phyloP scores from a whole-genome alignment of 2,329 filamentous ascomycete genomes.

The Trichoderma sp. region DNA sequence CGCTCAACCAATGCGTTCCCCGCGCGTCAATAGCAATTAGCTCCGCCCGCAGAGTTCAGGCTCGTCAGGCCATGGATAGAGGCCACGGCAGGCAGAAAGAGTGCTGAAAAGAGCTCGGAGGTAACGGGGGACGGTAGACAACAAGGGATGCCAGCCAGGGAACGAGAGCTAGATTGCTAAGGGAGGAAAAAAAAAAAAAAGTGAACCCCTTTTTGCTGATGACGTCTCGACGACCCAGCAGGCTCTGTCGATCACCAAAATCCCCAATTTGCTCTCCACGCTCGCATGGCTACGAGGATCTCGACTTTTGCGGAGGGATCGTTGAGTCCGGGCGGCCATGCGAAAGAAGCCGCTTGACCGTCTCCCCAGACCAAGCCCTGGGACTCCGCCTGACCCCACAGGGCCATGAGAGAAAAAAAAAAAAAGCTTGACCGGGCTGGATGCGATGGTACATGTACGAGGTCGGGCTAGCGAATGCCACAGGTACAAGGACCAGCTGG shows the following conservation, averaged over 20 bases:
- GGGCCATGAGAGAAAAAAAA: background rate
- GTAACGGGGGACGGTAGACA: background rate
- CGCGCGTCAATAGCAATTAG: background rate
- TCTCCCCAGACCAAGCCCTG: conserved; percentile 13
- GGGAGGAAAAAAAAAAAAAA: background rate
- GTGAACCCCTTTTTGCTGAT: background rate
- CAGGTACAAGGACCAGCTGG: background rate
- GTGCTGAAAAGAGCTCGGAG: background rate
- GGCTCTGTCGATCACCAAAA: conserved; percentile 15
- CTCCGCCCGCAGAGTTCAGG: background rate
- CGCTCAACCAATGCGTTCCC: background rate
- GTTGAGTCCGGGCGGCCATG: background rate
- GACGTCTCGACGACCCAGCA: background rate
- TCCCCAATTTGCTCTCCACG: conserved; percentile 1
- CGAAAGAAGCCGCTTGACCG: background rate
- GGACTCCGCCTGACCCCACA: conserved; percentile 16
- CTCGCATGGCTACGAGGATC: conserved; percentile 11
- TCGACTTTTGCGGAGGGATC: conserved; percentile 20
- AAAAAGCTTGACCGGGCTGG: background rate
- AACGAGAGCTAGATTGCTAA: background rate
- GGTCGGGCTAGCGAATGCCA: background rate
- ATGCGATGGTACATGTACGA: background rate
- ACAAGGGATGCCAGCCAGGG: background rate
- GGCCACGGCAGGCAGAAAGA: background rate
- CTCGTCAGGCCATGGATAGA: background rate